Evolutionary conservation across 2,329 filamentous ascomycete species (phyloP), one percentile per base, ranked within the genome.

Genomic region (Coniochaeta prunicola): DNA sequence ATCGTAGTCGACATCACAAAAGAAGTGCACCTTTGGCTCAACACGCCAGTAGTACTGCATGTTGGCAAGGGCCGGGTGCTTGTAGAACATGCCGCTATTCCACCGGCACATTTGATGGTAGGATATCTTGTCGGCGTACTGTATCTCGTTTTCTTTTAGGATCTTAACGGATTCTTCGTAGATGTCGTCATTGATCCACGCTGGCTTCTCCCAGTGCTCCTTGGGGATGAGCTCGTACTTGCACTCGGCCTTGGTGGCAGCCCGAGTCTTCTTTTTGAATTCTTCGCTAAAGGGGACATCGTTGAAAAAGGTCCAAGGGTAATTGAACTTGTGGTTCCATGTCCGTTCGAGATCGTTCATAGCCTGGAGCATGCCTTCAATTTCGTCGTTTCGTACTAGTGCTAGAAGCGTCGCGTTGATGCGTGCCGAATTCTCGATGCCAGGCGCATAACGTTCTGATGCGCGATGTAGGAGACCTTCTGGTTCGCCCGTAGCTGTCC

Each of bases 61-160:
- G 67, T 94, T 76, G 64, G 86, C 80, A 59, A 99, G 83, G 0
- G 92, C 92, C 0, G 92, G 91, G 74, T 99, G 94, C 70, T 94
- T 92, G 80, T 96, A 97, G 80, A 99, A 99, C 74, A 97, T 82
- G 69, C 94, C 94, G 69, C 90, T 96, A 77, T 99, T 99, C 94
- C 94, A 99, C 59, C 94, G 87, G 72, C 94, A 99, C 94, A 99
- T 99, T 71, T 97, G 90, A 75, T 97, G 93, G 76, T 99, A 99
- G 55, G 92, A 96, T 58, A 90, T 76, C 80, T 90, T 90, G 66
- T 86, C 82, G 68, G 90, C 91, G 73, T 99, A 99, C 71, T 97
- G 93, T 48, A 99, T 91, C 10, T 89, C 83, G 68, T 93, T 84
- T 70, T 94, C 89, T 68, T 90, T 81, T 59, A 99, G 83, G 9